Evolutionary conservation across 208 protist species (phyloP).

Genomic region (Trypanosoma lewisi): DNA sequence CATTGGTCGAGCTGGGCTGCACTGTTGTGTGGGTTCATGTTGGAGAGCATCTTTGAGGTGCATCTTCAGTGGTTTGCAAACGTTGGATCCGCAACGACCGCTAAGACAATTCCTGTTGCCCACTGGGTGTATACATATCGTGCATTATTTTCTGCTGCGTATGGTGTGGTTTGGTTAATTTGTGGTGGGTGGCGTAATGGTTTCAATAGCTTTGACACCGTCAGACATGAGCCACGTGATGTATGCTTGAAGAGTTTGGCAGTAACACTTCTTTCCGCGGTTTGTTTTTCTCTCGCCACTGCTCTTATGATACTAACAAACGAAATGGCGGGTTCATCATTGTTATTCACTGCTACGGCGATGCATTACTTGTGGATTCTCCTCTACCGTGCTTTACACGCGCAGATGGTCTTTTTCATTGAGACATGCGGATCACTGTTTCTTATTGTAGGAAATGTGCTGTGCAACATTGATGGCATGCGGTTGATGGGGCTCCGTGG

Average conservation of each 20-base stretch:
- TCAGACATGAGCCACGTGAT: background rate
- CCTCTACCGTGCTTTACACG: constrained; percentile 10
- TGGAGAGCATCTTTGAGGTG: constrained; percentile 26
- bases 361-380: constrained; percentile 27
- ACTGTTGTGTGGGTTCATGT: constrained; percentile 16
- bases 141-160: constrained; percentile 12
- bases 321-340: constrained; percentile 3
- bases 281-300: constrained; percentile 7
- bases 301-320: constrained; percentile 6
- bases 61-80: constrained; percentile 24
- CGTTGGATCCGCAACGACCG: background rate
- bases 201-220: background rate
- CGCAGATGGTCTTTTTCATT: constrained; percentile 22
- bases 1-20: constrained; percentile 27
- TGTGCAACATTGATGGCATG: constrained; percentile 20
- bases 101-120: constrained; percentile 9
- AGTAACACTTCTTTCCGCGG: constrained; percentile 5
- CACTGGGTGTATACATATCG: constrained; percentile 23
- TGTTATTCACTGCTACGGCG: constrained; percentile 17
- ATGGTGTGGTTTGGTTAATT: background rate
- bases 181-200: background rate
- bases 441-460: constrained; percentile 22
- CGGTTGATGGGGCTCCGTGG: constrained; percentile 5
- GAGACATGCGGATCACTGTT: constrained; percentile 12
- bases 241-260: constrained; percentile 4